Evolutionary conservation across 108 stramenopile species (phyloP).

Genomic region (Cylindrotheca closterium): DNA sequence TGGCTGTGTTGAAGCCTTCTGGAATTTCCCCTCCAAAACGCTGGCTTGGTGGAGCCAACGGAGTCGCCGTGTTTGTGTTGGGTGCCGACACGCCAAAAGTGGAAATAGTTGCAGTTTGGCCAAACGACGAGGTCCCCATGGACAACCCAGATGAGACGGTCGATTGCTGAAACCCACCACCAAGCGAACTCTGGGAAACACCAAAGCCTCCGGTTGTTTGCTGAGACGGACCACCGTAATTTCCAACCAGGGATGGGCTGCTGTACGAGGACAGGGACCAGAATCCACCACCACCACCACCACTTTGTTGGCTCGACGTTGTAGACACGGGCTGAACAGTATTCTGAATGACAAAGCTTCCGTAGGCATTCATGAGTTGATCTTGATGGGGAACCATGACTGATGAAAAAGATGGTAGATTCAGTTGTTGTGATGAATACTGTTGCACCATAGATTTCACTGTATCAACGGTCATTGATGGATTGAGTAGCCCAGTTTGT

Average conservation of each 20-base stretch:
- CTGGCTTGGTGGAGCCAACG: too few relatives aligned
- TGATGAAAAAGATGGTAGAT: constrained; percentile 21
- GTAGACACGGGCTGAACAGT: neutral
- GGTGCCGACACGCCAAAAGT: neutral
- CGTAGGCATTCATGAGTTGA: constrained; percentile 18
- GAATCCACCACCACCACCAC: too few relatives aligned
- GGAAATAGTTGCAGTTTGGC: constrained; percentile 1
- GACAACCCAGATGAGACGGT: too few relatives aligned
- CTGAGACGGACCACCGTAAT: neutral
- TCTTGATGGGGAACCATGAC: constrained; percentile 18
- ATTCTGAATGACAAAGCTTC: constrained; percentile 10
- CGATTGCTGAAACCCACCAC: too few relatives aligned
- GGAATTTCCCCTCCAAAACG: too few relatives aligned
- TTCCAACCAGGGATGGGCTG: neutral
- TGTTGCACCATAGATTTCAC: constrained; percentile 12
- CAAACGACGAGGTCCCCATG: neutral
- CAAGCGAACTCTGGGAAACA: neutral
- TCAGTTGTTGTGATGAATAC: constrained; percentile 3
- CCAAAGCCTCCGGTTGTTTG: neutral
- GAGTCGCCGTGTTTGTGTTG: neutral
- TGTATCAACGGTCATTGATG: neutral
- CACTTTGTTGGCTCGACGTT: neutral
- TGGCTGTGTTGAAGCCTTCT: neutral
- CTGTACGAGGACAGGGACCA: neutral
- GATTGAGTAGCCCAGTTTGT: constrained; percentile 41